These are phyloP conservation scores for Apiotrichum veenhuisii DNA, from an alignment of 1,284 basidiomycete species.

Conservation along the genomic window DNA sequence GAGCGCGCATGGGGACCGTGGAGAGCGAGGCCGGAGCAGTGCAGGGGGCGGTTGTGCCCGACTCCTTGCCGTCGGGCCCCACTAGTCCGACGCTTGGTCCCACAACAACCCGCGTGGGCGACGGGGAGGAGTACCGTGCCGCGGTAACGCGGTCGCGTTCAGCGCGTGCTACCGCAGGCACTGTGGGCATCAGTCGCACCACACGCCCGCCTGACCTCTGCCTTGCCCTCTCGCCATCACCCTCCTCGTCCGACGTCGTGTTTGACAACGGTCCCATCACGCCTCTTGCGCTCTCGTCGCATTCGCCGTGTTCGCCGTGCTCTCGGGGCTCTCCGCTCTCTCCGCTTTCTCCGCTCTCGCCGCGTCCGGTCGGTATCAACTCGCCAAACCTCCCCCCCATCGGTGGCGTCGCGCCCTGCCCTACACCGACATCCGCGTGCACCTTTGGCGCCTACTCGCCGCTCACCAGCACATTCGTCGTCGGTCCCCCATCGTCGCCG, in stretches of 20 bases:
- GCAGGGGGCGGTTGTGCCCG: too few relatives aligned
- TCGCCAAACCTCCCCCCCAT: too few relatives aligned
- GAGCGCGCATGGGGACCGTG: too few relatives aligned
- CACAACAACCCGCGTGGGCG: background rate
- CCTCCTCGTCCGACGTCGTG: too few relatives aligned
- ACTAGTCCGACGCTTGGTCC: background rate
- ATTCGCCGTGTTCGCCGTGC: too few relatives aligned
- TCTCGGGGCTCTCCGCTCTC: background rate
- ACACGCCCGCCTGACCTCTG: background rate
- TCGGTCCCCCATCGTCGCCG: background rate
- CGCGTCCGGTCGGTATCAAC: too few relatives aligned
- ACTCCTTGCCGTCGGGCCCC: background rate
- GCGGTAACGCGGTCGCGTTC: background rate
- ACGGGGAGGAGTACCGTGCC: too few relatives aligned
- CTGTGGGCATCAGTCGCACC: background rate
- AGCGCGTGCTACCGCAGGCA: too few relatives aligned
- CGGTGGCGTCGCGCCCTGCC: too few relatives aligned
- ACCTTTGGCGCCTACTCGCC: background rate
- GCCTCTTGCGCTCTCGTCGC: background rate
- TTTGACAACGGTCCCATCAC: background rate
- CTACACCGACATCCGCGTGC: background rate
- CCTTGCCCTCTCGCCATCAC: background rate
- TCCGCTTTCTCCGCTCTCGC: too few relatives aligned
- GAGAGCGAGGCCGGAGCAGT: too few relatives aligned
- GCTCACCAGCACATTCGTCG: constrained; percentile 1